These are phyloP conservation scores for Mucor sp. DNA, from an alignment of 371 early-diverging fungal genomes.

Conservation along the genomic window DNA sequence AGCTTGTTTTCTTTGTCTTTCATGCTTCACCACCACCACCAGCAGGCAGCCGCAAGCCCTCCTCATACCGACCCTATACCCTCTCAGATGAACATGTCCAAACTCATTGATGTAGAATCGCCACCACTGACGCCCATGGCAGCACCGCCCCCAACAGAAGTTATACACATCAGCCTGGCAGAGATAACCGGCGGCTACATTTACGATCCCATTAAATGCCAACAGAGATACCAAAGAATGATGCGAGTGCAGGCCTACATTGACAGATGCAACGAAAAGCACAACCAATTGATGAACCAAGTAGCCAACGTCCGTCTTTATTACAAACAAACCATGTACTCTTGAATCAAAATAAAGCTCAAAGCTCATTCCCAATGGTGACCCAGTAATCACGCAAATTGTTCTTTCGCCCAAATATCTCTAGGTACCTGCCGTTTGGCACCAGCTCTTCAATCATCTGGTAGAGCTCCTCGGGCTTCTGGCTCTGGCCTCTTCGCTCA, in stretches of 20 bases:
- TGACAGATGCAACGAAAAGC: constrained; percentile 9
- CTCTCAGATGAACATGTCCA: not conserved
- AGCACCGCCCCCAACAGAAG: not conserved
- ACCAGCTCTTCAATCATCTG: constrained; percentile 90
- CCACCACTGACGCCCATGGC: not conserved
- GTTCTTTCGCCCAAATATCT: constrained; percentile 95
- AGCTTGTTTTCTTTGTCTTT: not conserved
- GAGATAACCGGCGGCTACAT: not conserved
- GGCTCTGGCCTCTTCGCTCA: constrained; percentile 91
- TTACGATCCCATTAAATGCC: not conserved
- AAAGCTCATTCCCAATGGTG: constrained; percentile 93
- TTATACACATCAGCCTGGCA: not conserved
- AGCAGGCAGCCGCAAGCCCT: not conserved
- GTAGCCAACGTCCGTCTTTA: not conserved
- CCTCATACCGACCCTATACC: not conserved
- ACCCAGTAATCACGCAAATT: constrained; percentile 95
- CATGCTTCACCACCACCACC: not conserved
- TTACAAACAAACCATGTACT: not conserved
- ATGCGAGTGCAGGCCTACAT: constrained; percentile 7
- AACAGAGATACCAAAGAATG: not conserved
- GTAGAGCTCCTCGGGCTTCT: constrained; percentile 94
- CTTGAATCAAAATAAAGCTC: constrained; percentile 9
- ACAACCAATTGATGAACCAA: constrained; percentile 1
- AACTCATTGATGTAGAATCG: not conserved
- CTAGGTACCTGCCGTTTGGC: constrained; percentile 86